A percentile compares a stretch with the other conserved stretches of the same genome.
phyloP scores from a whole-genome alignment of 2,329 filamentous ascomycete species.

The Aspergillus glaucus region DNA sequence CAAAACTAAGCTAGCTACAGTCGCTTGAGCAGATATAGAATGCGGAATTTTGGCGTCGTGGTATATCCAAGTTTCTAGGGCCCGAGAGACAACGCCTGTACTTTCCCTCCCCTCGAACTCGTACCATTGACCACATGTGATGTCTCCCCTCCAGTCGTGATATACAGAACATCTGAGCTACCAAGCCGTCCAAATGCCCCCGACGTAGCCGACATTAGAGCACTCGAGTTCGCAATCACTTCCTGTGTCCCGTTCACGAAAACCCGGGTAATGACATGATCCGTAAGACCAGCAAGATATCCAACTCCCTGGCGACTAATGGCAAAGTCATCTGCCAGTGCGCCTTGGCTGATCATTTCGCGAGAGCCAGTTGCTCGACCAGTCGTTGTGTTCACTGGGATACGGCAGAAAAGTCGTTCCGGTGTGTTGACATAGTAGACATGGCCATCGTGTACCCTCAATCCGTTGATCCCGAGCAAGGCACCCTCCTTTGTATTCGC shows the following conservation, averaged over 20 bases:
- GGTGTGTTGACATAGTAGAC: constrained; percentile 14
- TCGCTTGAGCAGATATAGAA: too few species aligned
- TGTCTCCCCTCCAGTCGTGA: constrained; percentile 8
- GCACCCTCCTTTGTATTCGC: constrained; percentile 3
- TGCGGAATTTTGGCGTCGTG: too few species aligned
- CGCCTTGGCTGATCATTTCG: constrained; percentile 8
- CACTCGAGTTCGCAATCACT: constrained; percentile 7
- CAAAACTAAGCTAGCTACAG: too few species aligned
- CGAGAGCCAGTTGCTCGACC: constrained; percentile 9
- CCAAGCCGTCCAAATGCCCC: constrained; percentile 9
- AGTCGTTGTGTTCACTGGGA: constrained; percentile 8
- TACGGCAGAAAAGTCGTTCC: constrained; percentile 13
- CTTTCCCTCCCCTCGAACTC: constrained; percentile 2
- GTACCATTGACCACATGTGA: constrained; percentile 1
- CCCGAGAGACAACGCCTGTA: constrained; percentile 1
- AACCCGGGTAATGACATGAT: constrained; percentile 9
- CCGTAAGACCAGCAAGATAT: constrained; percentile 11
- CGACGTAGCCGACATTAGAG: constrained; percentile 11
- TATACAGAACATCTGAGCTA: constrained; percentile 8
- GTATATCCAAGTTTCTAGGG: background rate
- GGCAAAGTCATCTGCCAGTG: constrained; percentile 13
- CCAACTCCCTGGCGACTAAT: constrained; percentile 8
- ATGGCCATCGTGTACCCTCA: constrained; percentile 6
- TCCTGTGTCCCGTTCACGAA: constrained; percentile 1
- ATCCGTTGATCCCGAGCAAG: constrained; percentile 11